Base-by-base conservation (phyloP, 169 alveolate genomes). In the Cryptosporidium sp. region DNA sequence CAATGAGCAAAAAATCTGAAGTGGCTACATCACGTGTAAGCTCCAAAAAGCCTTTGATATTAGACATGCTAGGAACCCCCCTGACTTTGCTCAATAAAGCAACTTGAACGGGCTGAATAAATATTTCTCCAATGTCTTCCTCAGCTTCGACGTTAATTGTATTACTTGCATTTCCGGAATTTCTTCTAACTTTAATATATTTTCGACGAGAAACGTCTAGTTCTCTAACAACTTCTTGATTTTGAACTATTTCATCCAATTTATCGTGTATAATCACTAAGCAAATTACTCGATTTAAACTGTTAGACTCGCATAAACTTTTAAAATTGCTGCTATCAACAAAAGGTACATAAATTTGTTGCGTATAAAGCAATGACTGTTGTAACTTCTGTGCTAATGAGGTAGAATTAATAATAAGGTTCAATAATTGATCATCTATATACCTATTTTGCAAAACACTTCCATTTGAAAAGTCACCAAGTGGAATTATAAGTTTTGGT, bases 31-130 rank as follows among this genome's bases (percentile, higher is more conserved):
- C 43, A 16, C 50, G 45, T 29, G 29, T 8, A 6, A 80, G 55
- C 14, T 80, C 89, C 75, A 62, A 61, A 80, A 80, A 80, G 6
- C 75, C 89, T 10, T 52, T n/a, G 26, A 80, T 58, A 21, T 80
- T 80, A 23, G 67, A 62, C 89, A 80, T 62, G 23, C 69, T 41
- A 8, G 67, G 67, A 37, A 80, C 23, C 5, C 75, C 67, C 12
- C 18, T 48, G 26, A 62, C 50, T 59, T 39, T 26, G 37, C 75
- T 80, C 14, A 26, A 41, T 12, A 80, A 26, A 16, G 41, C 45
- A 9, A 65, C 45, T 41, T 62, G 74, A 43, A 65, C 80, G 1
- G 89, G 89, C 26, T 80, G 89, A 65, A 80, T 80, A 43, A 80
- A 80, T 12, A 80, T 1, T 43, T 80, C 89, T 21, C 59, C 89